Evolutionary conservation across 768 basidiomycete species (phyloP), one percentile per base, ranked within the genome.

Genomic region (Podaxis pistillaris): DNA sequence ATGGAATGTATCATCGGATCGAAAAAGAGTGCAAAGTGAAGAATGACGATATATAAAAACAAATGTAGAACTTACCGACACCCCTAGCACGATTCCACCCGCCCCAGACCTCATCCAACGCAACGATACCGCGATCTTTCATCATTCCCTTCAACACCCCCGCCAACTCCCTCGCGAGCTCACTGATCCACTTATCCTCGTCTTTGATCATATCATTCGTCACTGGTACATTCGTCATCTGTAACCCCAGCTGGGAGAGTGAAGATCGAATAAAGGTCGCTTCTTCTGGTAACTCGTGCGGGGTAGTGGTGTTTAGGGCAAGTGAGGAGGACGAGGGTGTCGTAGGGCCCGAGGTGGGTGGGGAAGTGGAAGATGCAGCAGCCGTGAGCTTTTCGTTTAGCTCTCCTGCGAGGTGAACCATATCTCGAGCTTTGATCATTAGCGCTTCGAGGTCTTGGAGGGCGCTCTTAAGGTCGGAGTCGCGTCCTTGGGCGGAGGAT

Each of bases 41-140:
- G n/a, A n/a, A n/a, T n/a, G n/a, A n/a, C n/a, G n/a, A n/a, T n/a
- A n/a, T n/a, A n/a, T n/a, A n/a, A n/a, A n/a, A n/a, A n/a, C n/a
- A n/a, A n/a, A n/a, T n/a, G n/a, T n/a, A n/a, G n/a, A n/a, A 69
- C 89, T 72, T 72, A 93, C 94, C 90, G 58, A 96, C 90, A 54
- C 95, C 95, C 66, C 95, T 78, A 5, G 93, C 94, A 17, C 49
- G 49, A 70, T 96, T 96, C 95, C 95, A 97, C 1, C 90, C 87
- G 28, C 93, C 93, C 95, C 95, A 98, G 0, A 91, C 91, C 74
- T 96, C 95, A 70, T 98, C 95, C 28, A 97, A 75, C 0, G 89
- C 92, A 41, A 97, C 83, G 37, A 96, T 83, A 1, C 93, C 94
- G 30, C 93, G 83, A 2, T 82, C 79, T 60, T 81, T 81, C 91